Evolutionary conservation across 2,329 filamentous ascomycete species (phyloP).

Genomic region (Trichoderma endophyticum): DNA sequence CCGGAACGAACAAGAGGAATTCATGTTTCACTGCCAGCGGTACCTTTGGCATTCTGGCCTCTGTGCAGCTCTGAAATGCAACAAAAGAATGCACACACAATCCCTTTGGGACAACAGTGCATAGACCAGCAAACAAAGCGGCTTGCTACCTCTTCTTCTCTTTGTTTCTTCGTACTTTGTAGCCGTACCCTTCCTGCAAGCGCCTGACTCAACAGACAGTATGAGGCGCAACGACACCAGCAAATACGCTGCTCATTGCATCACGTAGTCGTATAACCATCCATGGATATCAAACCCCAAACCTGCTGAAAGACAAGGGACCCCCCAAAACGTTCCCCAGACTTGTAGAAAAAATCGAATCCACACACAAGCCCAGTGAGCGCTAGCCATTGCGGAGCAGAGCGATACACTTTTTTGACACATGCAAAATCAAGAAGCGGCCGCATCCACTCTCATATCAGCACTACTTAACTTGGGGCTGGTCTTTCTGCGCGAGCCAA

Average conservation of each 20-base stretch:
- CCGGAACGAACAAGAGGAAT: constrained; percentile 3
- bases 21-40: constrained; percentile 8
- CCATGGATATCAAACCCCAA: not conserved
- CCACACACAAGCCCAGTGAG: not conserved
- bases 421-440: not conserved
- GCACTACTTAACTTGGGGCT: not conserved
- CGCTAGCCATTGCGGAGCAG: not conserved
- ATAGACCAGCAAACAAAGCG: not conserved
- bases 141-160: not conserved
- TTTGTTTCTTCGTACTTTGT: not conserved
- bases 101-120: not conserved
- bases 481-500: not conserved
- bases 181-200: not conserved
- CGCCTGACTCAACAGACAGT: not conserved
- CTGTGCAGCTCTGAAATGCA: not conserved
- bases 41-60: not conserved
- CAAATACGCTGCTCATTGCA: not conserved
- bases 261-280: not conserved
- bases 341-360: not conserved
- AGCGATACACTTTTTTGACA: not conserved
- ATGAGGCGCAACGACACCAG: not conserved
- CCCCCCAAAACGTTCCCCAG: not conserved
- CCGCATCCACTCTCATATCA: not conserved
- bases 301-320: not conserved
- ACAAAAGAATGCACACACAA: constrained; percentile 4